These are phyloP conservation scores for Xylaria castorea DNA, from an alignment of 495 filamentous ascomycete genomes.

Conservation along the genomic window DNA sequence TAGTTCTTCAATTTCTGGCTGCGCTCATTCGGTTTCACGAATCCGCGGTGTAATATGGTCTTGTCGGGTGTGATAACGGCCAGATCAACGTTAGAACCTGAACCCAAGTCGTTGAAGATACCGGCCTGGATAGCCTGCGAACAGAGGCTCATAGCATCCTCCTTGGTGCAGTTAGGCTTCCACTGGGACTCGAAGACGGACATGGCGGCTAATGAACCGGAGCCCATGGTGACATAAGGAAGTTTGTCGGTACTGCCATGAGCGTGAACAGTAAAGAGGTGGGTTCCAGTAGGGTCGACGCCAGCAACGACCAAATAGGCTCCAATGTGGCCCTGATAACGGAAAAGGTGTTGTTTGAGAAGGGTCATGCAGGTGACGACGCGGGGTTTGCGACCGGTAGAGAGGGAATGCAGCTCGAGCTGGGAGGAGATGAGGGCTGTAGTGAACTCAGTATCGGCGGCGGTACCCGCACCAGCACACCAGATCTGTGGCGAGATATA, in stretches of 20 bases:
- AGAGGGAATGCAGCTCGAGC: constrained; percentile 94
- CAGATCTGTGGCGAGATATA: constrained; percentile 99
- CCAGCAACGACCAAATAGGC: constrained; percentile 98
- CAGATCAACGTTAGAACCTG: constrained; percentile 96
- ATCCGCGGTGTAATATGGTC: constrained; percentile 89
- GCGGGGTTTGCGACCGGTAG: constrained; percentile 92
- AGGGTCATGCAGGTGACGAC: constrained; percentile 99
- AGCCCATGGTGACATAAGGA: constrained; percentile 99
- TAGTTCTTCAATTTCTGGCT: constrained; percentile 93
- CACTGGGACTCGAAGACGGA: constrained; percentile 96
- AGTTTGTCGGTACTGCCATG: constrained; percentile 99
- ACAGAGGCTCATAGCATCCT: constrained; percentile 83
- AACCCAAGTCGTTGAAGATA: constrained; percentile 99
- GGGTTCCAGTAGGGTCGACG: constrained; percentile 94
- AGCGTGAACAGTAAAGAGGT: constrained; percentile 97
- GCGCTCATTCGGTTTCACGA: constrained; percentile 89
- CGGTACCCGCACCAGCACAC: constrained; percentile 98
- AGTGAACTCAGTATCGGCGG: constrained; percentile 99
- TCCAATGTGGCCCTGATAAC: constrained; percentile 96
- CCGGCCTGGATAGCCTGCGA: constrained; percentile 91
- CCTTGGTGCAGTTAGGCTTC: constrained; percentile 78
- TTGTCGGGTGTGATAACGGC: constrained; percentile 93
- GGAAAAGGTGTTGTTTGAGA: constrained; percentile 99
- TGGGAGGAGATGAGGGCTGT: constrained; percentile 98
- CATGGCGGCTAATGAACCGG: constrained; percentile 95